Percentiles rank a stretch among this genome's conserved stretches.
These are phyloP conservation scores for Aspergillus latus DNA, from an alignment of 2,329 filamentous ascomycete genomes.

Conservation along the genomic window DNA sequence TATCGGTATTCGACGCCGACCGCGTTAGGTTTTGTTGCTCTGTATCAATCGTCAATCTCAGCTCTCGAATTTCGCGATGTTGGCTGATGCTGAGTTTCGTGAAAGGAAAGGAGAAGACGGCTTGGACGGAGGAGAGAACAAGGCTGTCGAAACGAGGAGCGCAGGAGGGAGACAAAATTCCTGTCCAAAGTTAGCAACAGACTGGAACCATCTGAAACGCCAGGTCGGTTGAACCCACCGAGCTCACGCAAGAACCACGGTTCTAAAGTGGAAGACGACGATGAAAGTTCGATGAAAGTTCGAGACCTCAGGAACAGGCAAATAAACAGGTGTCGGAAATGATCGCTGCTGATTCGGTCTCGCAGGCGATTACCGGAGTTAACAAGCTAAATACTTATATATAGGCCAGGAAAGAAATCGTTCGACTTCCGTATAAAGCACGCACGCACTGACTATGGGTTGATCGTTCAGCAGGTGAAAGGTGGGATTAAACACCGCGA, in stretches of 20 bases:
- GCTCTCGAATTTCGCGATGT: neutral
- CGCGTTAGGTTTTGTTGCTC: neutral
- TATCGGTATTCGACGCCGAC: neutral
- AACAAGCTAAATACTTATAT: neutral
- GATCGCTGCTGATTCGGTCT: neutral
- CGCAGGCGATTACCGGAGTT: neutral
- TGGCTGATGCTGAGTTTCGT: too few relatives aligned
- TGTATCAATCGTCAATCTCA: neutral
- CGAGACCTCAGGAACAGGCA: neutral
- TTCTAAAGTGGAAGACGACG: neutral
- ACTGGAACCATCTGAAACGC: slow-evolving; percentile 14
- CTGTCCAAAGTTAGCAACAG: neutral
- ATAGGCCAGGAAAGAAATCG: neutral
- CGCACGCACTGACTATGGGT: neutral
- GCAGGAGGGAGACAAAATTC: neutral
- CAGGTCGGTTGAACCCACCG: slow-evolving; percentile 2
- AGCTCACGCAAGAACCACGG: slow-evolving; percentile 17
- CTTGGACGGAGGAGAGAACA: neutral
- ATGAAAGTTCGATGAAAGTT: neutral
- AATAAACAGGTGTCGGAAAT: neutral
- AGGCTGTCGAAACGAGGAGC: neutral
- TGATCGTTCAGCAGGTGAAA: neutral
- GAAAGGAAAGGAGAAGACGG: neutral
- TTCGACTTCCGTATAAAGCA: neutral
- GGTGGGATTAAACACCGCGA: neutral